These are phyloP conservation scores for Populus euphratica DNA, from an alignment of 345 rosid species.

Conservation along the genomic window DNA sequence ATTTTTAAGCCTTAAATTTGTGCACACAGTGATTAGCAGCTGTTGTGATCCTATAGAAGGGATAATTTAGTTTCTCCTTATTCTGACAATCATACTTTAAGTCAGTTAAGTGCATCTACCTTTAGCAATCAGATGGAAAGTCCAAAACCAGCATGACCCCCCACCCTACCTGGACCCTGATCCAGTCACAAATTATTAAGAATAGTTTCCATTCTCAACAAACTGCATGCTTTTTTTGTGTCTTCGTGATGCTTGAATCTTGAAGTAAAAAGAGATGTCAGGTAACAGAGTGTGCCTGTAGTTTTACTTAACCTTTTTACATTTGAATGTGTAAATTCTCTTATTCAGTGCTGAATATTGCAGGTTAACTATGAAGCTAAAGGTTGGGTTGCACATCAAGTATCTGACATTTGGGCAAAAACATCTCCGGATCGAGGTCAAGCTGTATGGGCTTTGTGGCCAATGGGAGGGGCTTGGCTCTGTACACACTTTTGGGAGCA, in stretches of 20 bases:
- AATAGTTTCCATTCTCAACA: not conserved
- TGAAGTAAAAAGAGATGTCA: not conserved
- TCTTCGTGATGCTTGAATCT: not conserved
- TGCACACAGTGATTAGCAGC: too few species aligned
- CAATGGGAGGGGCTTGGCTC: conserved; percentile 99
- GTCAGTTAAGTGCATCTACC: not conserved
- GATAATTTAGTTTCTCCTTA: not conserved
- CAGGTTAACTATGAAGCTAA: conserved; percentile 83
- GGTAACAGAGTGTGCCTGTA: not conserved
- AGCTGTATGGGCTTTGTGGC: conserved; percentile 86
- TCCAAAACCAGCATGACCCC: not conserved
- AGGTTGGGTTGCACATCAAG: conserved; percentile 94
- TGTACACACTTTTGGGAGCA: conserved; percentile 97
- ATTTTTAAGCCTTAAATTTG: not conserved
- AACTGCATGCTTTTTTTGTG: not conserved
- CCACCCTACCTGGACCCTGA: too few species aligned
- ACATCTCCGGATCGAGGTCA: conserved; percentile 73
- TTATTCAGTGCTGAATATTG: not conserved
- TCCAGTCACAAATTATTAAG: too few species aligned
- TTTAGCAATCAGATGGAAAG: not conserved
- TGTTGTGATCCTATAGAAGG: not conserved
- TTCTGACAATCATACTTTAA: not conserved
- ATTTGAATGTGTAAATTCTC: not conserved
- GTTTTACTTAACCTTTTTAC: too few species aligned
- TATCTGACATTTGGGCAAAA: conserved; percentile 90